Base-by-base conservation (phyloP, 192 early-diverging fungal genomes). In the Coemansia sp. region DNA sequence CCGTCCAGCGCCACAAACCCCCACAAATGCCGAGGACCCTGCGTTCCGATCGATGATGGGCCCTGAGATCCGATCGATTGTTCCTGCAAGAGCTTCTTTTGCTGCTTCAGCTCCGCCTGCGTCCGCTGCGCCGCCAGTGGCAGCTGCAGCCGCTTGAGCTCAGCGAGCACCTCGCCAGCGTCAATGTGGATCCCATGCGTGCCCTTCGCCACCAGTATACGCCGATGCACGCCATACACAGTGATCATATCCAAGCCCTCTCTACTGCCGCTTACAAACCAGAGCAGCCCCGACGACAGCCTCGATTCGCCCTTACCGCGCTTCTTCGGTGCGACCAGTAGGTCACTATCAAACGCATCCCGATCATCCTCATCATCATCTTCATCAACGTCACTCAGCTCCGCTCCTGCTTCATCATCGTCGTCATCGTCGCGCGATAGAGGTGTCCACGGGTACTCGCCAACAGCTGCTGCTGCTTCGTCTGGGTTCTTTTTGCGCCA, bases 1-100 rank as follows among this genome's bases (percentile, higher is more conserved):
- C 90, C 91, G n/a, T 90, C 88, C 36, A 94, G 66, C 87, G 92
- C 89, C 24, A 98, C 65, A 7, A 98, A 64, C 13, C 90, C 89
- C 94, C 95, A 98, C 39, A 69, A 29, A 16, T 15, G 55, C 68
- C 71, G 57, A 40, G 73, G 18, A 67, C 44, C 22, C 40, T 58
- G 47, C 39, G 33, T 3, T 58, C 22, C 22, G 46, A 16, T 12
- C 2, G 4, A 20, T 50, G 4, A 20, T 50, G 47, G 44, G 7
- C 47, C 18, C 47, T n/a, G 24, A 38, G 36, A 38, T 9, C 36
- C 22, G 20, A 4, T n/a, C 27, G 24, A 38, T 18, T 57, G 52
- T 50, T 20, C 43, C 61, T 66, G 40, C 5, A 53, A 33, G 15
- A 57, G 49, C 44, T 34, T 39, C 67, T 69, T 69, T 20, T 49